These are phyloP conservation scores for Colletotrichum sp. DNA, from an alignment of 2,329 filamentous ascomycete species.

Conservation along the genomic window DNA sequence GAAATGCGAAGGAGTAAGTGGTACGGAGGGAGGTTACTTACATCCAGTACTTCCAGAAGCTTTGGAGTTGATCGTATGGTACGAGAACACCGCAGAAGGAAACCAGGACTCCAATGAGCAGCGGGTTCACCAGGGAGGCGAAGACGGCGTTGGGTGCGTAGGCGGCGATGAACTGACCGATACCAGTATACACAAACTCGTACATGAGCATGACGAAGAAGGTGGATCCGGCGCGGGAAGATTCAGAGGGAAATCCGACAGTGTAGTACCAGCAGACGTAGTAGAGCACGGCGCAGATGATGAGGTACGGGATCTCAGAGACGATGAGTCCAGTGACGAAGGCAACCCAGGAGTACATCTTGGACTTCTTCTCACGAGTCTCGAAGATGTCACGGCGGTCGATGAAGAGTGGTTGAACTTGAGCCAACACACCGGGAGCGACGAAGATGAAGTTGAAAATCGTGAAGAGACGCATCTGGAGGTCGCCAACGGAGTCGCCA, in stretches of 20 bases:
- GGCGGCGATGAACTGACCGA: slow-evolving; percentile 68
- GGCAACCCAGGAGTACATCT: slow-evolving; percentile 65
- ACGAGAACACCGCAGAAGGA: slow-evolving; percentile 80
- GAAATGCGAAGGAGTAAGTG: background rate
- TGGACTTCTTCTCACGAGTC: slow-evolving; percentile 63
- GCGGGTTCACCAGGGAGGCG: slow-evolving; percentile 61
- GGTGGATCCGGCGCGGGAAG: slow-evolving; percentile 53
- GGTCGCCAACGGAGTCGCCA: slow-evolving; percentile 51
- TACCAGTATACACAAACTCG: slow-evolving; percentile 64
- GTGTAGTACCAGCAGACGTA: slow-evolving; percentile 65
- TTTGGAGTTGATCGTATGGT: slow-evolving; percentile 64
- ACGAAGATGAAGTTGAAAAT: slow-evolving; percentile 70
- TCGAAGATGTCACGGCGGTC: slow-evolving; percentile 63
- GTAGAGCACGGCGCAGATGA: slow-evolving; percentile 51
- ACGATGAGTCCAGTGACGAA: slow-evolving; percentile 60
- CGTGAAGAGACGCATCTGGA: slow-evolving; percentile 63
- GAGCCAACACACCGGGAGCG: slow-evolving; percentile 61
- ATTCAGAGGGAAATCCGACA: slow-evolving; percentile 52
- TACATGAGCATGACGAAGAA: slow-evolving; percentile 63
- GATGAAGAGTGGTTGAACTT: slow-evolving; percentile 65
- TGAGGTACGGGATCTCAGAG: slow-evolving; percentile 51
- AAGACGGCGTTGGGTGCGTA: slow-evolving; percentile 67
- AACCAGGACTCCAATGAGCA: slow-evolving; percentile 63
- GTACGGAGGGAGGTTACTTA: background rate
- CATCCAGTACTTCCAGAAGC: slow-evolving; percentile 71